These are phyloP conservation scores for Luffa aegyptiaca DNA, from an alignment of 306 rosid species.

Conservation along the genomic window DNA sequence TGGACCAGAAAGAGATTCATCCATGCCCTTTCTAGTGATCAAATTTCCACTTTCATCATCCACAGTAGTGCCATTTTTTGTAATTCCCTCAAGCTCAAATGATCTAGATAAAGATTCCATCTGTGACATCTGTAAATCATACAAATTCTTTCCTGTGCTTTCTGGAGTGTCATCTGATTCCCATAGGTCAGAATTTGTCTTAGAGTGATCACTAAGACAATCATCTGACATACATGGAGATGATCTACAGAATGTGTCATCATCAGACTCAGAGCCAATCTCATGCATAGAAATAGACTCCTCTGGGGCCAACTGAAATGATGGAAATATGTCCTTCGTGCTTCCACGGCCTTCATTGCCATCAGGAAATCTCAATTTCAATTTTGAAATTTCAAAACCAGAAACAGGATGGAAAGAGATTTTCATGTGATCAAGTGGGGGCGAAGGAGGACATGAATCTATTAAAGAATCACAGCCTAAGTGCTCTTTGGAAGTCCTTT, in stretches of 20 bases:
- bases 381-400: conserved; percentile 54
- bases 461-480: conserved; percentile 31
- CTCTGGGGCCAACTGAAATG: conserved; percentile 82
- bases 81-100: conserved; percentile 20
- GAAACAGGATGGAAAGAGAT: conserved; percentile 76
- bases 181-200: conserved; percentile 77
- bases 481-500: conserved; percentile 30
- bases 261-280: conserved; percentile 55
- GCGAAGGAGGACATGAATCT: conserved; percentile 68
- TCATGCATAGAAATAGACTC: conserved; percentile 48
- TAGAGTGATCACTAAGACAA: conserved; percentile 55
- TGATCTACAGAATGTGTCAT: conserved; percentile 93
- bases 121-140: conserved; percentile 43
- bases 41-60: conserved; percentile 24
- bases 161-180: conserved; percentile 55
- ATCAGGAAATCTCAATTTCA: conserved; percentile 68
- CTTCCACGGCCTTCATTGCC: conserved; percentile 51
- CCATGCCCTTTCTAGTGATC: conserved; percentile 20
- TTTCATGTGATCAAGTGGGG: conserved; percentile 89
- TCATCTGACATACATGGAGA: conserved; percentile 69
- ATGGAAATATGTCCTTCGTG: conserved; percentile 54
- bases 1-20: conserved; percentile 41
- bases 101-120: conserved; percentile 32
- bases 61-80: conserved; percentile 21
- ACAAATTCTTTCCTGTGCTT: conserved; percentile 33